These are phyloP conservation scores for Orbilia brochopaga DNA, from an alignment of 2,329 filamentous ascomycete genomes.

Conservation along the genomic window DNA sequence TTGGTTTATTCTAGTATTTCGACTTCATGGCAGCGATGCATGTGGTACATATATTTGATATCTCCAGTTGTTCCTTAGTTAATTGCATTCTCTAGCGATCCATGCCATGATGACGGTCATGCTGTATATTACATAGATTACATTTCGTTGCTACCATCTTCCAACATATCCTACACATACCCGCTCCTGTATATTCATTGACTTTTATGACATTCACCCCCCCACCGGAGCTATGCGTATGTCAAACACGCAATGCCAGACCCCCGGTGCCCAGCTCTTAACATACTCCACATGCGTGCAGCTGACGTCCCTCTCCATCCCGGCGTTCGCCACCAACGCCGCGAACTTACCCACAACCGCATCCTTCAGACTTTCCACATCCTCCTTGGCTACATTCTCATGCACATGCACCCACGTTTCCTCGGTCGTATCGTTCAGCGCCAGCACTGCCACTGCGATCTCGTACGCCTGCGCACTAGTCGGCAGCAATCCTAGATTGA, in stretches of 20 bases:
- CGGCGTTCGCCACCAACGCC: constrained; percentile 26
- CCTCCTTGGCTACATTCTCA: constrained; percentile 68
- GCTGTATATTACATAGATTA: too few species aligned
- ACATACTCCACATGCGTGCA: constrained; percentile 68
- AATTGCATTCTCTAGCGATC: too few species aligned
- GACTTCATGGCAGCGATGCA: too few species aligned
- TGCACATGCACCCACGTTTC: constrained; percentile 69
- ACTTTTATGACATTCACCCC: neutral
- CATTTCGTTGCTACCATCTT: too few species aligned
- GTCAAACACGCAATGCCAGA: constrained; percentile 75
- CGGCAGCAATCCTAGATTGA: constrained; percentile 70
- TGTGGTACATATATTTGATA: too few species aligned
- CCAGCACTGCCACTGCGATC: constrained; percentile 62
- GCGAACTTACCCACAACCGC: constrained; percentile 52
- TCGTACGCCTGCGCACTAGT: constrained; percentile 65
- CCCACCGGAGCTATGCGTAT: constrained; percentile 55
- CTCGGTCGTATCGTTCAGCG: constrained; percentile 46
- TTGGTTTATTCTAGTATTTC: too few species aligned
- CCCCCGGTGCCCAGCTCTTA: constrained; percentile 72
- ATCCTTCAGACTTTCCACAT: constrained; percentile 59
- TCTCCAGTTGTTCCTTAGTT: too few species aligned
- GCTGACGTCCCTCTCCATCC: constrained; percentile 38
- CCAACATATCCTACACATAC: too few species aligned
- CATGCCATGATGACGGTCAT: too few species aligned
- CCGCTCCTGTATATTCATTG: too few species aligned